Percentiles rank a stretch among this genome's conserved stretches.
Evolutionary conservation across 805 yeast species (phyloP).

Genomic region (Wickerhamiella dianesei): DNA sequence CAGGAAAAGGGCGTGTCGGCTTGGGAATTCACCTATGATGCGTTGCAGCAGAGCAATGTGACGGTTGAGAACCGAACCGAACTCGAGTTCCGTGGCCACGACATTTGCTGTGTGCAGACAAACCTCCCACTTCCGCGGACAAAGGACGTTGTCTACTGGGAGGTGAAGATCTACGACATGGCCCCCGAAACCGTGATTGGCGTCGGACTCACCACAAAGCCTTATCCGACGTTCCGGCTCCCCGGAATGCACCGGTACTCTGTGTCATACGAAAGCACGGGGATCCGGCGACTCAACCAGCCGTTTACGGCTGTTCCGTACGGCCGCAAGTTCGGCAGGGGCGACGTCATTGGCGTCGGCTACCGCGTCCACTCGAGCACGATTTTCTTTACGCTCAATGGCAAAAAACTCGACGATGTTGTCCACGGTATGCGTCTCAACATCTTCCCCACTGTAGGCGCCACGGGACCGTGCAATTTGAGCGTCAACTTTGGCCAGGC

Average conservation of each 20-base stretch:
- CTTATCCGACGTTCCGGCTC: conserved; percentile 84
- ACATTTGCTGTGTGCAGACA: conserved; percentile 57
- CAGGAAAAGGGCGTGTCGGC: conserved; percentile 85
- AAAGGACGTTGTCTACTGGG: conserved; percentile 82
- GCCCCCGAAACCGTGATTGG: conserved; percentile 41
- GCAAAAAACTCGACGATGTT: conserved; percentile 74
- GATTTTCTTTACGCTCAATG: conserved; percentile 86
- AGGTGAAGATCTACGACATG: conserved; percentile 64
- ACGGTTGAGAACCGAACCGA: conserved; percentile 51
- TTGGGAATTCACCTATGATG: conserved; percentile 58
- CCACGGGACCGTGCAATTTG: conserved; percentile 66
- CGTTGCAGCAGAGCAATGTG: conserved; percentile 40
- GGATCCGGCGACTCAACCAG: conserved; percentile 64
- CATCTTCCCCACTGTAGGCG: conserved; percentile 80
- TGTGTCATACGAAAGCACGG: conserved; percentile 76
- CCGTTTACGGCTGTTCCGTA: conserved; percentile 41
- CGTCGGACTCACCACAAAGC: conserved; percentile 70
- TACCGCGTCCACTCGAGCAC: conserved; percentile 72
- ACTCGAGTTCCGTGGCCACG: conserved; percentile 32
- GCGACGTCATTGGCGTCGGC: conserved; percentile 91
- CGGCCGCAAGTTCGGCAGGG: conserved; percentile 44
- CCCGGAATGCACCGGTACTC: conserved; percentile 88
- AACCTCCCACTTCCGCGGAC: conserved; percentile 73
- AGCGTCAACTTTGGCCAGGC: conserved; percentile 81
- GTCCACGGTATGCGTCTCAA: conserved; percentile 58